Evolutionary conservation across 495 filamentous ascomycete genomes (phyloP).

Genomic region (Penicillium waksmanii): DNA sequence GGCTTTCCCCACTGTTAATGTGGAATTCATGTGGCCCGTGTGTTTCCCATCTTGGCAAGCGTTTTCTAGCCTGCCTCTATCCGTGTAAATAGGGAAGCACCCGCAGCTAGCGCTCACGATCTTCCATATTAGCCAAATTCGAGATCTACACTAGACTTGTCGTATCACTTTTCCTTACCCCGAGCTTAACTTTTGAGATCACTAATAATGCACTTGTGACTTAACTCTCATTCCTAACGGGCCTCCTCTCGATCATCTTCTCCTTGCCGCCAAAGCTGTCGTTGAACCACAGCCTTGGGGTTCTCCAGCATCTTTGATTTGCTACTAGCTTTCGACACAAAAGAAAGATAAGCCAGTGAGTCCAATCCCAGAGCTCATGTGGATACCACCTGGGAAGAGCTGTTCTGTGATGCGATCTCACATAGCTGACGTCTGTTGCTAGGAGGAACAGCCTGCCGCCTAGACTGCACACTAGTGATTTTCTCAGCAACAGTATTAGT

Average conservation of each 20-base stretch:
- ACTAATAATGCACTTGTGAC: slow-evolving; percentile 25
- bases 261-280: slow-evolving; percentile 3
- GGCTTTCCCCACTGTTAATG: background rate
- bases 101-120: slow-evolving; percentile 13
- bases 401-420: slow-evolving; percentile 17
- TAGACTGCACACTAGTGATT: slow-evolving; percentile 7
- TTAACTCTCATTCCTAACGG: slow-evolving; percentile 30
- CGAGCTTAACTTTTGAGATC: slow-evolving; percentile 1
- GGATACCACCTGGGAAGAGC: slow-evolving; percentile 9
- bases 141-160: no score
- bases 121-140: slow-evolving; percentile 20
- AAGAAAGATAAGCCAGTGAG: background rate
- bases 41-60: slow-evolving; percentile 13
- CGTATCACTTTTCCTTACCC: no score
- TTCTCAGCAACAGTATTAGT: slow-evolving; percentile 12
- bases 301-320: background rate
- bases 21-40: slow-evolving; percentile 27
- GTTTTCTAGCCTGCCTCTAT: slow-evolving; percentile 18
- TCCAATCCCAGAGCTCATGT: slow-evolving; percentile 10
- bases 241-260: slow-evolving; percentile 17
- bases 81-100: slow-evolving; percentile 22
- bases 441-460: slow-evolving; percentile 23
- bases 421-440: slow-evolving; percentile 35
- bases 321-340: background rate
- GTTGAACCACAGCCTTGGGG: background rate